Conservation (phyloP, 805 yeast genomes). For the Candida krabiensis region DNA sequence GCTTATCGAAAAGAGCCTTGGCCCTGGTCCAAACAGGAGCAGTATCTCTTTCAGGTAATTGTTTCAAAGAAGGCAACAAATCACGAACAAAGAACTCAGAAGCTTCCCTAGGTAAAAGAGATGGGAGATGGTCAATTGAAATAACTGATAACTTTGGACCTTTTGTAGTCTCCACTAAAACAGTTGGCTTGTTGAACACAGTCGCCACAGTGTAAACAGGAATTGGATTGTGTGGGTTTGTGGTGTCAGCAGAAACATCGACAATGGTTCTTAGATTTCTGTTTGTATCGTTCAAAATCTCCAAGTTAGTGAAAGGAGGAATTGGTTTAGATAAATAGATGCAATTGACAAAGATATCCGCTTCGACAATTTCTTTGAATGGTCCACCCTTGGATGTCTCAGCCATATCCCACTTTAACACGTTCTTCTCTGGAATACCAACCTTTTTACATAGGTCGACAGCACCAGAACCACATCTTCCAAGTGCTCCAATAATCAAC, state of each 20-base stretch:
- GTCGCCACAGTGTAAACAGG: constrained; percentile 93
- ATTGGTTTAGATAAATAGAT: constrained; percentile 92
- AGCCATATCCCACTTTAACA: constrained; percentile 92
- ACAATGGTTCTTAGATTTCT: constrained; percentile 91
- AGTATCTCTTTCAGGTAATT: constrained; percentile 75
- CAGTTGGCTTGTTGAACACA: constrained; percentile 89
- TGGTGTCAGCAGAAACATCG: constrained; percentile 98
- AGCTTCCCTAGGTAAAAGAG: constrained; percentile 94
- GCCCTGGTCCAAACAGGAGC: constrained; percentile 95
- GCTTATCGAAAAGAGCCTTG: constrained; percentile 76
- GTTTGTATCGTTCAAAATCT: constrained; percentile 58
- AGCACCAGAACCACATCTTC: constrained; percentile 99
- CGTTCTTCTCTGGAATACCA: constrained; percentile 85
- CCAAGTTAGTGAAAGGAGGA: constrained; percentile 81
- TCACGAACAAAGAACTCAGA: constrained; percentile 89
- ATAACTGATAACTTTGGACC: constrained; percentile 91
- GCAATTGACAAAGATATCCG: constrained; percentile 93
- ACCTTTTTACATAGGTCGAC: constrained; percentile 74
- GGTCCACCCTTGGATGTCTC: constrained; percentile 99
- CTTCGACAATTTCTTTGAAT: constrained; percentile 82
- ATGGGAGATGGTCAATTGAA: constrained; percentile 95
- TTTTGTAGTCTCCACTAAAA: constrained; percentile 67
- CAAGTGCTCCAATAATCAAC: constrained; percentile 93
- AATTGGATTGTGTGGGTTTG: constrained; percentile 96
- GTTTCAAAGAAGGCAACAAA: constrained; percentile 83